Evolutionary conservation across 331 rosid genomes (phyloP).

Genomic region (Arachis monticola): DNA sequence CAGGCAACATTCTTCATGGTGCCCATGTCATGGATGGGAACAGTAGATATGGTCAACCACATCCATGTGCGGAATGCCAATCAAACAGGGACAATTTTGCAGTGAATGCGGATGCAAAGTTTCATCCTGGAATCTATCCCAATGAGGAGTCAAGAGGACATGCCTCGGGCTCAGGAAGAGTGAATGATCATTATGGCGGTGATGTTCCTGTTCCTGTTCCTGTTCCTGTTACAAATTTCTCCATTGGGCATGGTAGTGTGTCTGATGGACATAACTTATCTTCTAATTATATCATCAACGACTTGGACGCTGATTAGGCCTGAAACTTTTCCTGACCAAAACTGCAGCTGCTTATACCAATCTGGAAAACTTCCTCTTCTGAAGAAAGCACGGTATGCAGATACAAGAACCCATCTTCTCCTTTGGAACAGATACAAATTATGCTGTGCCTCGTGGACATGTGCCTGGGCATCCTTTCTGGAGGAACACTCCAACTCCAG

Average conservation of each 20-base stretch:
- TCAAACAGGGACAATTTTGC: conserved; percentile 61
- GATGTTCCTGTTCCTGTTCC: conserved; percentile 47
- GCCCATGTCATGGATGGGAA: conserved; percentile 70
- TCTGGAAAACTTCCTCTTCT: conserved; percentile 53
- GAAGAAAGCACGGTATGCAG: conserved; percentile 62
- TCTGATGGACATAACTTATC: conserved; percentile 60
- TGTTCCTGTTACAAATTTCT: conserved; percentile 49
- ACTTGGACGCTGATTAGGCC: too few species aligned
- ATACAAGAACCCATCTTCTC: conserved; percentile 66
- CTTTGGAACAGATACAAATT: conserved; percentile 75
- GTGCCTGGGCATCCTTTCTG: conserved; percentile 61
- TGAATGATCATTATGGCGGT: conserved; percentile 60
- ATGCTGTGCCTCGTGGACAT: conserved; percentile 61
- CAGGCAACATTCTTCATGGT: conserved; percentile 66
- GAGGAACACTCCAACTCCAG: conserved; percentile 66
- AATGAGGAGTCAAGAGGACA: conserved; percentile 66
- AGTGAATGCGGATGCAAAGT: conserved; percentile 68
- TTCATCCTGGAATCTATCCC: conserved; percentile 64
- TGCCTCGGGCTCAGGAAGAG: conserved; percentile 63
- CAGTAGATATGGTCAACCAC: conserved; percentile 66
- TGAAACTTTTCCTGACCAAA: conserved; percentile 72
- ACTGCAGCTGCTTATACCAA: conserved; percentile 53
- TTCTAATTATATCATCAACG: conserved; percentile 61
- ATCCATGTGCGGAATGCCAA: conserved; percentile 64
- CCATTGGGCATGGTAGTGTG: conserved; percentile 60